Evolutionary conservation across 2,329 filamentous ascomycete species (phyloP).

Genomic region (Beauveria rudraprayagi): DNA sequence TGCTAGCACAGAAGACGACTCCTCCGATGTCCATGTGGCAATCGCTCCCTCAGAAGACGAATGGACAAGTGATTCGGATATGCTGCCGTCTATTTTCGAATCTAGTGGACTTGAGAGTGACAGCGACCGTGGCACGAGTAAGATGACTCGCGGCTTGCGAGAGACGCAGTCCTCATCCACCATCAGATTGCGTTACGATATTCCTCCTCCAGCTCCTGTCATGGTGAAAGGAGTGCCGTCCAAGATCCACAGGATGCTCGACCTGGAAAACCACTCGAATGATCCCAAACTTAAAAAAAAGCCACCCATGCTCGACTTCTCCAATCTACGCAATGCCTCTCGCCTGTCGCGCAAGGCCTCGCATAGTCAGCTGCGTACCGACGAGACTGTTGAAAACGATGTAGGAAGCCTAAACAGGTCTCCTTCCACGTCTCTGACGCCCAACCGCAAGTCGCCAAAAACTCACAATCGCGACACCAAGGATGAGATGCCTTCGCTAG

Average conservation of each 20-base stretch:
- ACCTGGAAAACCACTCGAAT: slow-evolving; percentile 30
- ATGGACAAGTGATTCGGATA: slow-evolving; percentile 41
- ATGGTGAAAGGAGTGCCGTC: slow-evolving; percentile 48
- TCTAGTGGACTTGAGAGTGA: slow-evolving; percentile 16
- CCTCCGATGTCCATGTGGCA: slow-evolving; percentile 17
- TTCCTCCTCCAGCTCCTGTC: slow-evolving; percentile 48
- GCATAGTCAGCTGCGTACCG: slow-evolving; percentile 23
- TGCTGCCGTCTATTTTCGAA: slow-evolving; percentile 29
- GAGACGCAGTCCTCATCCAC: slow-evolving; percentile 47
- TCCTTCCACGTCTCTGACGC: slow-evolving; percentile 33
- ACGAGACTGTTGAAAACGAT: slow-evolving; percentile 24
- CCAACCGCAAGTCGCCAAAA: slow-evolving; percentile 19
- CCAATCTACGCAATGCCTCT: slow-evolving; percentile 31
- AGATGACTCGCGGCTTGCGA: slow-evolving; percentile 34
- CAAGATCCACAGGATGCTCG: slow-evolving; percentile 39
- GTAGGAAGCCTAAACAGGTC: slow-evolving; percentile 32
- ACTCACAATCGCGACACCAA: slow-evolving; percentile 29
- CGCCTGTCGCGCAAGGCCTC: slow-evolving; percentile 22
- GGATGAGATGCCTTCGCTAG: slow-evolving; percentile 24
- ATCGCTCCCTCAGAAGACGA: slow-evolving; percentile 15
- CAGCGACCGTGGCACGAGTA: slow-evolving; percentile 21
- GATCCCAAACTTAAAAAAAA: slow-evolving; percentile 29
- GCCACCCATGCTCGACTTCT: slow-evolving; percentile 42
- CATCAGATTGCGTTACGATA: slow-evolving; percentile 50
- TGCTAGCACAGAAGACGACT: slow-evolving; percentile 17